Conservation (phyloP, 176 grass and related monocot species). For the Ampelocalamus luodianensis region DNA sequence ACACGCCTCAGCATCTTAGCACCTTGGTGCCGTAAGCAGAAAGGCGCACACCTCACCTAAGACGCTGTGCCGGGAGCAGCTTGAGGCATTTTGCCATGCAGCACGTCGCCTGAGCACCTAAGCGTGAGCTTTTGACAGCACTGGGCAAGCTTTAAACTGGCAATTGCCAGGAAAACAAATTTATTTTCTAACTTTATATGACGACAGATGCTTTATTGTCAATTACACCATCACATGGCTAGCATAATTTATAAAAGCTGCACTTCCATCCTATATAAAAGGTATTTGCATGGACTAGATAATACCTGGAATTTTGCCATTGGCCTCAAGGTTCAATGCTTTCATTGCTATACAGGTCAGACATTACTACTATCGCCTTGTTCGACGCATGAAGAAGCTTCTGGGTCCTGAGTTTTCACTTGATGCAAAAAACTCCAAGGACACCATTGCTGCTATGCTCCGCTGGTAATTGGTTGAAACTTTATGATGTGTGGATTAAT, state of each 20-base stretch:
- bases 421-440: slow-evolving; percentile 98
- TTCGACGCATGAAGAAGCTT: slow-evolving; percentile 96
- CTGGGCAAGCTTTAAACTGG: background rate
- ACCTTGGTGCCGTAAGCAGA: slow-evolving; percentile 10
- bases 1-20: background rate
- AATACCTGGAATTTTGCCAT: background rate
- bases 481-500: slow-evolving; percentile 27
- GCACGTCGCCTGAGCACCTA: background rate
- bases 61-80: background rate
- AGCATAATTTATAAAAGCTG: slow-evolving; percentile 10
- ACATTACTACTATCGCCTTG: slow-evolving; percentile 99
- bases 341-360: slow-evolving; percentile 72
- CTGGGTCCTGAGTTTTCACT: slow-evolving; percentile 88
- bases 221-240: slow-evolving; percentile 10
- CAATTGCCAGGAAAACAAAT: background rate
- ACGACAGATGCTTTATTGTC: slow-evolving; percentile 18
- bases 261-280: slow-evolving; percentile 23
- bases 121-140: background rate
- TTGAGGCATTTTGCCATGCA: slow-evolving; percentile 24
- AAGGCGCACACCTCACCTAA: background rate
- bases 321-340: slow-evolving; percentile 34
- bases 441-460: slow-evolving; percentile 99
- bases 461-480: slow-evolving; percentile 75
- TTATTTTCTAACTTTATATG: slow-evolving; percentile 6
- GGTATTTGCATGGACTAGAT: slow-evolving; percentile 8